Base-by-base conservation (phyloP, 345 rosid genomes). In the Boechera retrofracta region DNA sequence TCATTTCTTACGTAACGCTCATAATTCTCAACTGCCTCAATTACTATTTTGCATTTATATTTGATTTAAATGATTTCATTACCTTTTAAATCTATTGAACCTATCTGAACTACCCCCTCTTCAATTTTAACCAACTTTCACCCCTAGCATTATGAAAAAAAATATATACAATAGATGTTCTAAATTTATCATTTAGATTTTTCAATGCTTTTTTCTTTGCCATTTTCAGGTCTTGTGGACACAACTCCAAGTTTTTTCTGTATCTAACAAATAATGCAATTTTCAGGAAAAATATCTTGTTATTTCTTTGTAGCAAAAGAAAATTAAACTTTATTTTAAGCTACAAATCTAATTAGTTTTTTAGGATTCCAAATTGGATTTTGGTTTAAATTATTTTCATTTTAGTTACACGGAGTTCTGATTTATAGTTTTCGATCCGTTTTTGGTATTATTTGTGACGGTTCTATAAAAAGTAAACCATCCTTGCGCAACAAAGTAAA, bases 1-100 rank as follows among this genome's bases (percentile, higher is more conserved):
- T 63, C 71, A 26, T 33, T 33, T 63, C 71, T 63, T 77, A 77
- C 80, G 80, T 70, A 77, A 77, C 70, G 72, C 62, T 71, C 77
- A 64, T 77, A n/a, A 71, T 56, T 64, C 66, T 77, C 76, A 71
- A 77, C 80, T 71, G 80, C 71, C 76, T 71, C 76, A 71, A 48
- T 77, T 62, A 77, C 76, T 71, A 39, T 63, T 9, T 44, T 26
- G 76, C 80, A 77, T 77, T 71, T 77, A 77, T 77, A 15, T 64
- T 71, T 77, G 72, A 29, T 71, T 77, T 71, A 6, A 77, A 57
- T 71, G 55, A 71, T 56, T 29, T 56, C 80, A 77, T 77, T 59
- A 71, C 72, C 10, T 44, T 71, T 77, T 28, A 57, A 71, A 77
- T 77, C 72, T 77, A 66, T 71, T 48, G 42, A 71, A 77, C 67